Conservation (phyloP, 2,329 filamentous ascomycete species). For the Shiraia bambusicola region DNA sequence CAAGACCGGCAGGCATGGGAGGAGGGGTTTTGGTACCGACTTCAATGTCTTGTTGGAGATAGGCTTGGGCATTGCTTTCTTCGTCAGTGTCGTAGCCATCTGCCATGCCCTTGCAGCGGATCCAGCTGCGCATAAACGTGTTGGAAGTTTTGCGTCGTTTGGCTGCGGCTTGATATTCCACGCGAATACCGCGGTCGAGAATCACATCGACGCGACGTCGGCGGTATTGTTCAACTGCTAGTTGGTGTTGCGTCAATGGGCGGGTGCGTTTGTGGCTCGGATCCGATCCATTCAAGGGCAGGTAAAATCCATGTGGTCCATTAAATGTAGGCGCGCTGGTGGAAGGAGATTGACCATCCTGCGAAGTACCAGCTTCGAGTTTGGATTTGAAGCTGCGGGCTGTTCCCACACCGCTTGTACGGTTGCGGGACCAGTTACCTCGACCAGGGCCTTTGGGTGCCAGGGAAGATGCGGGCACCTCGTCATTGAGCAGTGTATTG, state of each 20-base stretch:
- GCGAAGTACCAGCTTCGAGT: slow-evolving; percentile 32
- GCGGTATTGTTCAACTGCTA: slow-evolving; percentile 77
- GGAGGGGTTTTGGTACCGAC: slow-evolving; percentile 34
- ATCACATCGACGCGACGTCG: slow-evolving; percentile 80
- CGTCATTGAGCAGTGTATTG: slow-evolving; percentile 52
- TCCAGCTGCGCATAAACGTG: slow-evolving; percentile 65
- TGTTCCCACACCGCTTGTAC: slow-evolving; percentile 15
- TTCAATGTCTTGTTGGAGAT: slow-evolving; percentile 43
- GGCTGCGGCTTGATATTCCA: slow-evolving; percentile 64
- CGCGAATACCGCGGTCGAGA: slow-evolving; percentile 71
- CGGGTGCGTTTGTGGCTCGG: slow-evolving; percentile 59
- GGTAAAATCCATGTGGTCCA: slow-evolving; percentile 54
- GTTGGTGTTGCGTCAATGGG: slow-evolving; percentile 77
- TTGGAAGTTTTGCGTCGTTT: slow-evolving; percentile 65
- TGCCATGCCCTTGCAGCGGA: slow-evolving; percentile 57
- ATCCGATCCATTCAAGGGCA: slow-evolving; percentile 54
- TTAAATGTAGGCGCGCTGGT: slow-evolving; percentile 46
- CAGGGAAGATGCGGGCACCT: slow-evolving; percentile 35
- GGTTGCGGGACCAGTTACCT: slow-evolving; percentile 52
- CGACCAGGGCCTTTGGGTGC: slow-evolving; percentile 50
- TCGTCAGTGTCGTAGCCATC: slow-evolving; percentile 53
- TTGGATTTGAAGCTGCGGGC: slow-evolving; percentile 40
- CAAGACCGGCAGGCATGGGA: slow-evolving; percentile 56
- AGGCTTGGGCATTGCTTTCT: slow-evolving; percentile 26
- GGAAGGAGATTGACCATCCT: slow-evolving; percentile 39